Percentiles rank a stretch among this genome's conserved stretches.
These are phyloP conservation scores for Debaryomyces udenii DNA, from an alignment of 1,139 yeast genomes.

Conservation along the genomic window DNA sequence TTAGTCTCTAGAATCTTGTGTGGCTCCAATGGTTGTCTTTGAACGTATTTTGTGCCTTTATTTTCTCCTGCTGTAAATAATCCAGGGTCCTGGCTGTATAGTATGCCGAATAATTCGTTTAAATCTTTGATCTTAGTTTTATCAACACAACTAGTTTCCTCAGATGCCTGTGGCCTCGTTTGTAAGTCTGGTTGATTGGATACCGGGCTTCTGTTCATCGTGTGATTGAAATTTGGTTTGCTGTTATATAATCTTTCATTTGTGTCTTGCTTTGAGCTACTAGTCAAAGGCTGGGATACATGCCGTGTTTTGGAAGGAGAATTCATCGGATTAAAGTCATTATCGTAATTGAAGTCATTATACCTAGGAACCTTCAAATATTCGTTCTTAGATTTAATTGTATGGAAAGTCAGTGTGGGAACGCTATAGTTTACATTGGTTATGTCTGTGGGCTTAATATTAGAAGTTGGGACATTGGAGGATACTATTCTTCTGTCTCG, in stretches of 20 bases:
- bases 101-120: slow-evolving; percentile 22
- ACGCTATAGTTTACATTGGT: slow-evolving; percentile 18
- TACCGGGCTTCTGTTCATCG: neutral
- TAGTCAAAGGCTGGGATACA: slow-evolving; percentile 8
- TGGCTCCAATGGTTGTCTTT: slow-evolving; percentile 6
- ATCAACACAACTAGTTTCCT: neutral
- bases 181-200: neutral
- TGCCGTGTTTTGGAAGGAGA: slow-evolving; percentile 7
- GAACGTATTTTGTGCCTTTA: slow-evolving; percentile 7
- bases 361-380: slow-evolving; percentile 3
- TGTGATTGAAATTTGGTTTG: slow-evolving; percentile 8
- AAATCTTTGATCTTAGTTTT: slow-evolving; percentile 20
- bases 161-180: neutral
- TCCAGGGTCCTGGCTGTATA: slow-evolving; percentile 26
- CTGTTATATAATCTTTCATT: slow-evolving; percentile 13
- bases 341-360: neutral
- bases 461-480: slow-evolving; percentile 4
- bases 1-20: slow-evolving; percentile 4
- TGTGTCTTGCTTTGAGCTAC: slow-evolving; percentile 8
- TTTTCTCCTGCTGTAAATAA: slow-evolving; percentile 20
- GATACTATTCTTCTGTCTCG: slow-evolving; percentile 21
- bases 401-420: slow-evolving; percentile 3
- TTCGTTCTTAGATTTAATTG: slow-evolving; percentile 3
- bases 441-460: slow-evolving; percentile 20
- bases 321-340: neutral